Base-by-base conservation (phyloP, 805 yeast species). In the Yarrowia phangngaensis region DNA sequence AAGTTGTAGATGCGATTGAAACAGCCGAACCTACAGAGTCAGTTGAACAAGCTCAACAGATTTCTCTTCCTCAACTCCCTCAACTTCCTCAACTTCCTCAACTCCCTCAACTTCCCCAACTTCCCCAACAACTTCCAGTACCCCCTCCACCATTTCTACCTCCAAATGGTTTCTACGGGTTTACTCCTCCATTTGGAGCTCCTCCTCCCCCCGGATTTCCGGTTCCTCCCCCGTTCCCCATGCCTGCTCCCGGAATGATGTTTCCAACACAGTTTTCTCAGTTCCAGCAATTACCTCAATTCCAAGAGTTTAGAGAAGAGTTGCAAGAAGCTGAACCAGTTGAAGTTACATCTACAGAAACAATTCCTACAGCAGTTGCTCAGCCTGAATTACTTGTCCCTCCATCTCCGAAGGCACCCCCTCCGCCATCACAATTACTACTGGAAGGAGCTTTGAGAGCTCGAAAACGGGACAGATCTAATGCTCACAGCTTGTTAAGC, bases 21-120 rank as follows among this genome's bases (percentile, higher is more conserved):
- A 33, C 57, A 62, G 22, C 41, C 58, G 27, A 55, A 57, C 28
- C 54, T 51, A 28, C 59, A 58, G 45, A 29, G 49, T 13, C 51
- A 38, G 1, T 51, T 30, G 4, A 45, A 38, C 24, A 24, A 52
- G 24, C 20, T 40, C 20, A n/a, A 20, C 47, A 27, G n/a, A 13
- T 24, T 9, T 13, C 17, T 4, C 34, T 20, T 8, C 52, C 51
- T 20, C 48, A 36, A 24, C 45, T 47, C 14, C 36, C 29, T 4
- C 54, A 35, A 5, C 36, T 32, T 20, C 51, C 40, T 6, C 51
- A 35, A 6, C 40, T 41, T 11, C 48, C 48, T 6, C 31, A 28
- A 6, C 31, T 14, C 31, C 31, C 12, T 28, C n/a, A 8, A 6
- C 13, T 26, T 4, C 31, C 47, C 27, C 47, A 40, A n/a, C n/a